Base-by-base conservation (phyloP, 2,329 filamentous ascomycete genomes). In the Neophaeococcomyces aloes region DNA sequence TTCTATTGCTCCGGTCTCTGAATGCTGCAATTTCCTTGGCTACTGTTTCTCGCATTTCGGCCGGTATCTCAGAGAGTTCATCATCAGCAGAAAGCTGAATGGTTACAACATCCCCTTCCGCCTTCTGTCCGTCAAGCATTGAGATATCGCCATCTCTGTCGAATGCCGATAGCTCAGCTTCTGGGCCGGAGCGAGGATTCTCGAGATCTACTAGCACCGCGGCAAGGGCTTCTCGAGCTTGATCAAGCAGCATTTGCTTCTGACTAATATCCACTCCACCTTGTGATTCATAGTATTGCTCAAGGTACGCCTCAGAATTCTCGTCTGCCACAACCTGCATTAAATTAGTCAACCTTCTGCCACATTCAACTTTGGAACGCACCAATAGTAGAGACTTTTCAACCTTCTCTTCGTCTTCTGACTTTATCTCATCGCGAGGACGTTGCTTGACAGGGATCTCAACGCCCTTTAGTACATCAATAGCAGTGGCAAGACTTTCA, bases 1-100 rank as follows among this genome's bases (percentile, higher is more conserved):
- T 76, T 48, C 83, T 79, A 47, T 80, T 94, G 54, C 89, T 95
- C 15, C 89, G 76, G 53, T 98, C 91, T 52, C 91, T 76, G 69
- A 98, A 98, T 0, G 88, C 85, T 0, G 86, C 81, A 56, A 98
- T 98, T 61, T 98, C 93, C 45, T 82, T 82, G 0, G 91, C 86
- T 13, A 98, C 91, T 0, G 86, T 88, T 60, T 94, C 91, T 18
- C 91, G 81, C 86, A 94, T 93, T 60, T 96, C 91, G 1, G 86
- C 82, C 0, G 91, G 91, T 37, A 98, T 95, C 57, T 98, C 91
- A 15, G 88, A 82, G 34, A 98, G 71, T 58, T 98, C 91, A 58
- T 98, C 93, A 50, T 98, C 91, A 41, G 83, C 77, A 1, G 81
- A 79, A 25, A 94, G 73, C 3, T 87, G 82, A 47, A 96, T 94